phyloP scores from a whole-genome alignment of 306 rosid genomes.

The Dicorynia guianensis region DNA sequence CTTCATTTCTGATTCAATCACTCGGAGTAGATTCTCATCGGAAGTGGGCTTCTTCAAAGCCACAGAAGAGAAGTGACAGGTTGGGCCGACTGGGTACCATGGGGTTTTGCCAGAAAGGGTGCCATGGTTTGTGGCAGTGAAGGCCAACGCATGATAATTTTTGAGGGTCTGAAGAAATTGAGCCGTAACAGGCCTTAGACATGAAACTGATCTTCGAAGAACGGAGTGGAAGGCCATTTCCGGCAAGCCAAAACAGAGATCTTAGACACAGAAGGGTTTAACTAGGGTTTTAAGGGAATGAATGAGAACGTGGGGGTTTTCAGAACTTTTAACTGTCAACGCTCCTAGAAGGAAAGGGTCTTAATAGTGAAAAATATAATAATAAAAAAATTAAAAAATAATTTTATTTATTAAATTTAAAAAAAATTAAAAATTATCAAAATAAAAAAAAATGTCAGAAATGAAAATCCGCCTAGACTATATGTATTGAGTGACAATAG shows the following conservation, averaged over 20 bases:
- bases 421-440: too few species aligned
- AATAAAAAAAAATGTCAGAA: too few species aligned
- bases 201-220: conserved; percentile 70
- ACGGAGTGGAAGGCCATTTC: conserved; percentile 74
- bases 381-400: too few species aligned
- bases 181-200: conserved; percentile 54
- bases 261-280: conserved; percentile 34
- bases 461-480: too few species aligned
- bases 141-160: conserved; percentile 42
- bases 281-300: conserved; percentile 37
- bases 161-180: conserved; percentile 49
- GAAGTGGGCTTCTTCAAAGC: conserved; percentile 52
- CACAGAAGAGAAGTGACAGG: conserved; percentile 57
- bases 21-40: conserved; percentile 64
- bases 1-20: conserved; percentile 71
- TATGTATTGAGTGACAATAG: too few species aligned
- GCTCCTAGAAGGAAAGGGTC: too few species aligned
- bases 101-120: conserved; percentile 14
- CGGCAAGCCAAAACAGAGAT: too few species aligned
- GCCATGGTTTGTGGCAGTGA: conserved; percentile 49
- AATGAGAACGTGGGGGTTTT: too few species aligned
- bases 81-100: conserved; percentile 35
- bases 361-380: too few species aligned
- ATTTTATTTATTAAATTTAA: too few species aligned
- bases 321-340: too few species aligned